phyloP scores from a whole-genome alignment of 306 rosid genomes.

The Ormosia emarginata region DNA sequence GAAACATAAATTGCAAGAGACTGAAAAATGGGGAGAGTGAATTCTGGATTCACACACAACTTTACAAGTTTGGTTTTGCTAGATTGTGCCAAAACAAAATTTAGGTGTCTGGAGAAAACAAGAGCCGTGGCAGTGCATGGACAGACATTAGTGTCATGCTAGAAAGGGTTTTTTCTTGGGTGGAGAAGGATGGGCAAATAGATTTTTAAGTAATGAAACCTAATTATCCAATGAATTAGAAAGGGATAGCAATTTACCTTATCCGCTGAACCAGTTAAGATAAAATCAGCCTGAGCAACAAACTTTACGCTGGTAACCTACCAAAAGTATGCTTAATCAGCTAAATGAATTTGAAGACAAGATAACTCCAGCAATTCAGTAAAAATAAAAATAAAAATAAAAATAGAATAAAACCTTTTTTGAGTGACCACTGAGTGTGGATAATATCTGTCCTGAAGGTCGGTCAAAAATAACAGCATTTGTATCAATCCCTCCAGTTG shows the following conservation, averaged over 20 bases:
- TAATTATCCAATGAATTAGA: background rate
- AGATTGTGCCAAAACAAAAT: background rate
- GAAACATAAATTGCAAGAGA: background rate
- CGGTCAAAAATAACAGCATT: constrained; percentile 94
- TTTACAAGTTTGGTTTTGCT: background rate
- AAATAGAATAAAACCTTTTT: constrained; percentile 63
- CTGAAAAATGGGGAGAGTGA: background rate
- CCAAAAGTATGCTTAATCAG: constrained; percentile 28
- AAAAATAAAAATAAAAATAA: background rate
- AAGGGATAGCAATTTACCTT: constrained; percentile 51
- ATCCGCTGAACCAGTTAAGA: constrained; percentile 85
- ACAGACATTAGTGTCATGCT: background rate
- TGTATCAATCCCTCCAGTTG: constrained; percentile 91
- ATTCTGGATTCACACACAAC: background rate
- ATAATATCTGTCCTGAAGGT: constrained; percentile 84
- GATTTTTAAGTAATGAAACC: background rate
- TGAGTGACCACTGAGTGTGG: constrained; percentile 89
- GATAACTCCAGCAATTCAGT: background rate
- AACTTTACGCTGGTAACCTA: constrained; percentile 90
- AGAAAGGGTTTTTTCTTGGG: background rate
- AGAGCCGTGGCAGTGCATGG: background rate
- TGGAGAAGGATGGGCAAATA: background rate
- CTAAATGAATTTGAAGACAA: background rate
- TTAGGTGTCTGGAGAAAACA: background rate
- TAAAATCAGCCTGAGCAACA: constrained; percentile 65